Conservation (phyloP, 805 yeast genomes). For the Hagleromyces aurorensis region DNA sequence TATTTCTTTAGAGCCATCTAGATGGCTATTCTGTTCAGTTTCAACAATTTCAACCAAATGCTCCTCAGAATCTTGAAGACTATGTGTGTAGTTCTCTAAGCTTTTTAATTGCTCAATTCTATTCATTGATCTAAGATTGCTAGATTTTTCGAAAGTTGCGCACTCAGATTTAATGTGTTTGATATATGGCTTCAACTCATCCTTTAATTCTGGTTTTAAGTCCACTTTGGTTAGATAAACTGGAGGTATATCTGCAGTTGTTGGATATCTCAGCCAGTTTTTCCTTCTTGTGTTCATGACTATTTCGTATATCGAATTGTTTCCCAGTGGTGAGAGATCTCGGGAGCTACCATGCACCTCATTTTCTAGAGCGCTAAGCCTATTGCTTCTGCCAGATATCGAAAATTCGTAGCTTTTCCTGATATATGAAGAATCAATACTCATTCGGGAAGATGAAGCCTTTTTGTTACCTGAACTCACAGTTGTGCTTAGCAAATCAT, state of each 20-base stretch:
- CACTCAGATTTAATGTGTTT: slow-evolving; percentile 38
- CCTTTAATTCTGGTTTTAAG: slow-evolving; percentile 38
- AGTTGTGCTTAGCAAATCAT: slow-evolving; percentile 29
- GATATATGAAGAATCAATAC: slow-evolving; percentile 19
- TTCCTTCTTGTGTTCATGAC: slow-evolving; percentile 38
- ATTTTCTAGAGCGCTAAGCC: slow-evolving; percentile 17
- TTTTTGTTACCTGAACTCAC: slow-evolving; percentile 15
- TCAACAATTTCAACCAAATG: slow-evolving; percentile 7
- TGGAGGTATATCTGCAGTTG: slow-evolving; percentile 77
- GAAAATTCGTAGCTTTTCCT: slow-evolving; percentile 31
- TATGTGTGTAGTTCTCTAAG: slow-evolving; percentile 14
- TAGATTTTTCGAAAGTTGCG: slow-evolving; percentile 36
- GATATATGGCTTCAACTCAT: slow-evolving; percentile 39
- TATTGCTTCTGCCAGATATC: slow-evolving; percentile 13
- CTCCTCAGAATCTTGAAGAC: slow-evolving; percentile 3
- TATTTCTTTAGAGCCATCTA: slow-evolving; percentile 13
- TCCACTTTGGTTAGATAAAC: slow-evolving; percentile 48
- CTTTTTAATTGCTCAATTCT: slow-evolving; percentile 34
- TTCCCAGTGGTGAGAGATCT: slow-evolving; percentile 31
- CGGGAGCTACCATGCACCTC: slow-evolving; percentile 25
- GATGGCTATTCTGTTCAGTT: slow-evolving; percentile 14
- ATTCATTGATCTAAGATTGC: slow-evolving; percentile 35
- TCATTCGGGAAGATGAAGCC: slow-evolving; percentile 14
- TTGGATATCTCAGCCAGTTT: slow-evolving; percentile 51
- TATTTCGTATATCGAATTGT: slow-evolving; percentile 67